These are phyloP conservation scores for Ganoderma meredithae DNA, from an alignment of 1,284 basidiomycete species.

Conservation along the genomic window DNA sequence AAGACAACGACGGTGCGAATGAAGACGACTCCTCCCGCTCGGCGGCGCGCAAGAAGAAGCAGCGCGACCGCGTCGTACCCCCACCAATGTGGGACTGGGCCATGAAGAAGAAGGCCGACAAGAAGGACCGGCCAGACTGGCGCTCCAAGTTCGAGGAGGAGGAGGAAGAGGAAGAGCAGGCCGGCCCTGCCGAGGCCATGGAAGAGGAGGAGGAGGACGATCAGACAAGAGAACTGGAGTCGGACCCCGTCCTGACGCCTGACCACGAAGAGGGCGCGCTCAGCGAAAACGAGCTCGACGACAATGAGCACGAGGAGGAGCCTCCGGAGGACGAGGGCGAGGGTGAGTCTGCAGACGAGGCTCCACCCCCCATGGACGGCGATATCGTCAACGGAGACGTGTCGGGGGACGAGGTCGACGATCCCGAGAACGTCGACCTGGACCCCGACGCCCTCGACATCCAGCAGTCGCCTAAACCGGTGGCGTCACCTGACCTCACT, in stretches of 20 bases:
- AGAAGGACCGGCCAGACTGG: conserved; percentile 40
- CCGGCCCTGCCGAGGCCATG: conserved; percentile 62
- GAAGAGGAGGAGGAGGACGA: conserved; percentile 68
- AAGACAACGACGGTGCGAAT: conserved; percentile 48
- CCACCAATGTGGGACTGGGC: conserved; percentile 84
- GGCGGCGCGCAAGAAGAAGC: conserved; percentile 48
- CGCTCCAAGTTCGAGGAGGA: conserved; percentile 60
- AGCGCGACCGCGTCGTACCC: conserved; percentile 72
- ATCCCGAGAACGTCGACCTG: conserved; percentile 38
- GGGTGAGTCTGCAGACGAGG: conserved; percentile 29
- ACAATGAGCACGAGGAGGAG: conserved; percentile 32
- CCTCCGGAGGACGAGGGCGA: conserved; percentile 27
- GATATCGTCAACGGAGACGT: conserved; percentile 29
- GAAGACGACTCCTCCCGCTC: conserved; percentile 28
- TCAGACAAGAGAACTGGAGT: conserved; percentile 37
- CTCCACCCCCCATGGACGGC: conserved; percentile 11
- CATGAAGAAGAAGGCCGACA: conserved; percentile 50
- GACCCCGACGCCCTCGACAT: conserved; percentile 27
- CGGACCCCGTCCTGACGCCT: conserved; percentile 24
- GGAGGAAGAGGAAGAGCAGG: conserved; percentile 56
- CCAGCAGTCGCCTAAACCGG: conserved; percentile 31
- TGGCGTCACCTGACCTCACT: conserved; percentile 36
- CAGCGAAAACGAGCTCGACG: conserved; percentile 34
- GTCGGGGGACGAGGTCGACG: conserved; percentile 41
- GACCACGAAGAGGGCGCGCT: conserved; percentile 19